phyloP scores from a whole-genome alignment of 2,329 filamentous ascomycete species.

The Alternaria tenuissima region DNA sequence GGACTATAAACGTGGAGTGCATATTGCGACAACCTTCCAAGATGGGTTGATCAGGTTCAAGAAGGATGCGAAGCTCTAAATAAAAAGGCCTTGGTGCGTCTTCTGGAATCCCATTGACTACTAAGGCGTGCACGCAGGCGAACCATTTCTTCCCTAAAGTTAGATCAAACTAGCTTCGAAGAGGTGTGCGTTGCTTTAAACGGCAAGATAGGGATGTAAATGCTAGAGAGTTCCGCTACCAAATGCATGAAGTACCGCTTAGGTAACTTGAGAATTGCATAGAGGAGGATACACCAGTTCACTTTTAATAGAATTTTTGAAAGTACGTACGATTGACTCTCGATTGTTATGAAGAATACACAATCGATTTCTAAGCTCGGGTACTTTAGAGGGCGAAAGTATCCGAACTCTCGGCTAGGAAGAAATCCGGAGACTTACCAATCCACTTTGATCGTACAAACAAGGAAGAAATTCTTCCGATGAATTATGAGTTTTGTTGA shows the following conservation, averaged over 20 bases:
- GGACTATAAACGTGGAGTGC: constrained; percentile 40
- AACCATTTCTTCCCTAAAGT: not conserved
- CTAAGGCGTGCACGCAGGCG: not conserved
- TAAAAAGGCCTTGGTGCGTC: not conserved
- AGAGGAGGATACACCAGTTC: not conserved
- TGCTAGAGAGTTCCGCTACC: not conserved
- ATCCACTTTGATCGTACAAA: rapidly evolving
- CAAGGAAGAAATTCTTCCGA: not conserved
- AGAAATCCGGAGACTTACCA: not conserved
- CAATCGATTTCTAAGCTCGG: not conserved
- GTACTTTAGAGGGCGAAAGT: not conserved
- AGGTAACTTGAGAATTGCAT: not conserved
- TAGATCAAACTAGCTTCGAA: not conserved
- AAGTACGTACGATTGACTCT: not conserved
- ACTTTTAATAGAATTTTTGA: not conserved
- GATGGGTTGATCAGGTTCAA: constrained; percentile 43
- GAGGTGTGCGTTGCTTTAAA: not conserved
- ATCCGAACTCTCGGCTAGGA: not conserved
- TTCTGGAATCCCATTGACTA: not conserved
- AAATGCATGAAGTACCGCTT: not conserved
- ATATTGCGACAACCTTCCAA: constrained; percentile 46
- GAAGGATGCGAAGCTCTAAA: not conserved
- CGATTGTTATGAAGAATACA: not conserved
- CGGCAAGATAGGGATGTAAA: not conserved
- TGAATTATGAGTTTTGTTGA: not conserved